Evolutionary conservation across 2,329 filamentous ascomycete genomes (phyloP), one percentile per base, ranked within the genome.

Genomic region (Dactylellina drechsleri): DNA sequence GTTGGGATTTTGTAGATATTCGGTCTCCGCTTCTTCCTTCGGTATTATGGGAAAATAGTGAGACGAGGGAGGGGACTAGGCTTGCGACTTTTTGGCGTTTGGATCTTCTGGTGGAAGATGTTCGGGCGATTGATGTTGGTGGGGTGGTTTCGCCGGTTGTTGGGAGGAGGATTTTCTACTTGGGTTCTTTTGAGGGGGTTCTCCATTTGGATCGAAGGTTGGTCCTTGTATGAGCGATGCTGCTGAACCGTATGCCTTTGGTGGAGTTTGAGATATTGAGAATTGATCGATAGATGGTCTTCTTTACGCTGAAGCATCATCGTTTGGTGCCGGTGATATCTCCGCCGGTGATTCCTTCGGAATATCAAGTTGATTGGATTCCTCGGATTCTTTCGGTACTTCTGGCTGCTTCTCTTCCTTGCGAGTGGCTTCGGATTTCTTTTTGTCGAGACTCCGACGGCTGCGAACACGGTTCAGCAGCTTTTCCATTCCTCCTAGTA

Each of bases 261-360:
- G 62, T 18, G 61, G 68, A 4, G 68, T 74, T 8, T 64, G 26
- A 26, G 68, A 56, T 1, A 74, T 66, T n/a, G 62, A 62, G n/a
- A 74, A 62, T n/a, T 66, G 52, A 20, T 74, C 68, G 23, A 10
- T 52, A 13, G 67, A 66, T 8, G n/a, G 18, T 12, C 60, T 20
- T 16, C 20, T 16, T 28, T n/a, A 28, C 10, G 31, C 31, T 36
- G 31, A 36, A 10, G 31, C 31, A 36, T 36, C 31, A n/a, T 43
- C 20, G 26, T 28, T 40, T 12, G 23, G 15, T 16, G 28, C 23
- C 26, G 31, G 41, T 26, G 31, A 36, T 36, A 10, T 36, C 31
- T 26, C 61, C n/a, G 23, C n/a, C 28, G 13, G 8, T 31, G 47
- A 5, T 26, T 56, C 45, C 20, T 60, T 23, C 13, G 15, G 13